Evolutionary conservation across 73 alveolate genomes (phyloP).

Genomic region (Uronychia setigera): DNA sequence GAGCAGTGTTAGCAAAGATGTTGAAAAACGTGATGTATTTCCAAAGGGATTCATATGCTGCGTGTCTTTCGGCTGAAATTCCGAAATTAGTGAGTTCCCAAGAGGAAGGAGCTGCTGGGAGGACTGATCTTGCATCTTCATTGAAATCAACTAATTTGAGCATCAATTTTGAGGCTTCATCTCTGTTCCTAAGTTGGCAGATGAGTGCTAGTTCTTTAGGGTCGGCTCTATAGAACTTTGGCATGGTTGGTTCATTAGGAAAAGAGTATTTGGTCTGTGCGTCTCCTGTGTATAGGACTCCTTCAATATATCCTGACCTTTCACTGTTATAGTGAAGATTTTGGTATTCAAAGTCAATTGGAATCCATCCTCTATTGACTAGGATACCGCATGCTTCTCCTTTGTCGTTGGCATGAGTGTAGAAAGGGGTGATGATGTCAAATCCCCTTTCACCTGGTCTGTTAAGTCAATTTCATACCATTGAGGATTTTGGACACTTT

Average conservation of each 20-base stretch:
- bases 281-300: slow-evolving; percentile 58
- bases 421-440: slow-evolving; percentile 52
- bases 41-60: slow-evolving; percentile 55
- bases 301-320: slow-evolving; percentile 17
- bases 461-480: slow-evolving; percentile 4
- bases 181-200: slow-evolving; percentile 33
- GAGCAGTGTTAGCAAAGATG: slow-evolving; percentile 53
- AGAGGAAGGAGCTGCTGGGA: slow-evolving; percentile 44
- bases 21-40: slow-evolving; percentile 39
- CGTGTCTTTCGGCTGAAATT: slow-evolving; percentile 51
- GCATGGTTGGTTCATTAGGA: slow-evolving; percentile 39
- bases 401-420: slow-evolving; percentile 51
- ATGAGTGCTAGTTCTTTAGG: slow-evolving; percentile 45
- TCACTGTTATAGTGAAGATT: slow-evolving; percentile 4
- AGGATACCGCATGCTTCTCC: slow-evolving; percentile 51
- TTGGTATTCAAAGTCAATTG: slow-evolving; percentile 14
- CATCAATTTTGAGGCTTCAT: slow-evolving; percentile 44
- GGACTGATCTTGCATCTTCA: slow-evolving; percentile 14
- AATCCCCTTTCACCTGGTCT: slow-evolving; percentile 44
- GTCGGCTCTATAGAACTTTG: slow-evolving; percentile 29
- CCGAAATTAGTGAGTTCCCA: slow-evolving; percentile 23
- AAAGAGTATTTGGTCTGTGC: slow-evolving; percentile 31
- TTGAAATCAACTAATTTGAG: slow-evolving; percentile 25
- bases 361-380: slow-evolving; percentile 69
- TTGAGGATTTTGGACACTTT: slow-evolving; percentile 29